Percentiles rank a stretch among this genome's conserved stretches.
Evolutionary conservation across 768 basidiomycete species (phyloP).

Genomic region (Psilocybe cubensis): DNA sequence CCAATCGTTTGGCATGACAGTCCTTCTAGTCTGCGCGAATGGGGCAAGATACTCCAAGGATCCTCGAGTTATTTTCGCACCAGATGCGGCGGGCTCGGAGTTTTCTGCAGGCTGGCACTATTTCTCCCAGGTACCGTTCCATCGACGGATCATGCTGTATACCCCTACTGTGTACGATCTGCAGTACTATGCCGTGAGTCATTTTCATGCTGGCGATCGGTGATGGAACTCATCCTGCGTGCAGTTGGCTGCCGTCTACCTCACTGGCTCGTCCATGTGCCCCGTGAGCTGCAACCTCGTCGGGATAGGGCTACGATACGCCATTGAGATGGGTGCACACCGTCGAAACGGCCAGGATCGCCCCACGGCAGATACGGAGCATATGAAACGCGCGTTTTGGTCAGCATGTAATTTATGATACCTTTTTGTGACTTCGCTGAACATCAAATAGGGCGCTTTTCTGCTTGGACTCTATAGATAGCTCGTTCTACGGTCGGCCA

Average conservation of each 20-base stretch:
- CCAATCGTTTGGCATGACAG: constrained; percentile 54
- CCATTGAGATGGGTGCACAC: constrained; percentile 82
- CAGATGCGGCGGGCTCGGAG: constrained; percentile 34
- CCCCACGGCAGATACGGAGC: constrained; percentile 62
- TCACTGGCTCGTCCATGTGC: constrained; percentile 60
- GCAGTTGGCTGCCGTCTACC: constrained; percentile 56
- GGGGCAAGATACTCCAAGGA: constrained; percentile 65
- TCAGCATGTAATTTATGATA: constrained; percentile 25
- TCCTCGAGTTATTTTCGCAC: constrained; percentile 50
- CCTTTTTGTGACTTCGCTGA: background rate
- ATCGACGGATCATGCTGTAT: constrained; percentile 60
- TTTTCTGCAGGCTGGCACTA: constrained; percentile 67
- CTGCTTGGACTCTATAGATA: constrained; percentile 52
- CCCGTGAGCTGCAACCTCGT: constrained; percentile 71
- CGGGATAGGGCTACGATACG: constrained; percentile 72
- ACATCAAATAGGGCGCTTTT: constrained; percentile 49
- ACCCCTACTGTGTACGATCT: constrained; percentile 75
- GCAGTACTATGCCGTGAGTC: constrained; percentile 63
- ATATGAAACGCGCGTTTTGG: constrained; percentile 78
- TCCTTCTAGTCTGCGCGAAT: constrained; percentile 74
- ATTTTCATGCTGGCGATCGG: background rate
- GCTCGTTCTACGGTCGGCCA: constrained; percentile 67
- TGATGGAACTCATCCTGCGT: background rate
- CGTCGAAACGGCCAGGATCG: constrained; percentile 37
- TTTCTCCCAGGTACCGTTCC: constrained; percentile 69